Conservation (phyloP, 345 rosid genomes). For the Sonneratia caseolaris region DNA sequence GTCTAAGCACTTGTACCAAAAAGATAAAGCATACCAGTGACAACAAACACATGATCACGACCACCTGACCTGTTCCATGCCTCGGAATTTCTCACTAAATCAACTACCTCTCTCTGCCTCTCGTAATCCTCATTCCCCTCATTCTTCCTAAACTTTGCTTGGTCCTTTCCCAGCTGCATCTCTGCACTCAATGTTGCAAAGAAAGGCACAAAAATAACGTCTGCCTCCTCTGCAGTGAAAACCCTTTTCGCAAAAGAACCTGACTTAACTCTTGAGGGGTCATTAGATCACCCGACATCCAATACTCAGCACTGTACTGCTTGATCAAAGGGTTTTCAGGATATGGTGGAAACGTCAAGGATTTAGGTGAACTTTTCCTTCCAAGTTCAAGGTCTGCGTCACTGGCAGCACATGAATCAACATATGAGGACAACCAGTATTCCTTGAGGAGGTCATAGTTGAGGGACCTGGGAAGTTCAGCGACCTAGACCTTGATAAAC, state of each 20-base stretch:
- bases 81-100: slow-evolving; percentile 44
- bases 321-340: slow-evolving; percentile 80
- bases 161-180: slow-evolving; percentile 70
- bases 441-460: slow-evolving; percentile 66
- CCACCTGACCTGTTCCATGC: slow-evolving; percentile 84
- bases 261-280: slow-evolving; percentile 32
- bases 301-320: slow-evolving; percentile 97
- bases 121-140: slow-evolving; percentile 60
- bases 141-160: slow-evolving; percentile 57
- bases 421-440: slow-evolving; percentile 49
- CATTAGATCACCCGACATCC: slow-evolving; percentile 82
- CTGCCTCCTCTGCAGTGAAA: slow-evolving; percentile 40
- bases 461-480: slow-evolving; percentile 76
- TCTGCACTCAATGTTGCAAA: slow-evolving; percentile 83
- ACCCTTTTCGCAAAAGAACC: slow-evolving; percentile 64
- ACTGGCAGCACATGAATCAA: slow-evolving; percentile 58
- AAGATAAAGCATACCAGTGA: slow-evolving; percentile 41
- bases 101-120: slow-evolving; percentile 64
- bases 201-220: slow-evolving; percentile 83
- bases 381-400: slow-evolving; percentile 61
- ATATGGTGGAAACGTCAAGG: slow-evolving; percentile 37
- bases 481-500: slow-evolving; percentile 61
- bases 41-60: slow-evolving; percentile 85
- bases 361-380: slow-evolving; percentile 14
- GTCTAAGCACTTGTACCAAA: background rate